These are phyloP conservation scores for Hagleromyces aurorensis DNA, from an alignment of 805 yeast species.

Conservation along the genomic window DNA sequence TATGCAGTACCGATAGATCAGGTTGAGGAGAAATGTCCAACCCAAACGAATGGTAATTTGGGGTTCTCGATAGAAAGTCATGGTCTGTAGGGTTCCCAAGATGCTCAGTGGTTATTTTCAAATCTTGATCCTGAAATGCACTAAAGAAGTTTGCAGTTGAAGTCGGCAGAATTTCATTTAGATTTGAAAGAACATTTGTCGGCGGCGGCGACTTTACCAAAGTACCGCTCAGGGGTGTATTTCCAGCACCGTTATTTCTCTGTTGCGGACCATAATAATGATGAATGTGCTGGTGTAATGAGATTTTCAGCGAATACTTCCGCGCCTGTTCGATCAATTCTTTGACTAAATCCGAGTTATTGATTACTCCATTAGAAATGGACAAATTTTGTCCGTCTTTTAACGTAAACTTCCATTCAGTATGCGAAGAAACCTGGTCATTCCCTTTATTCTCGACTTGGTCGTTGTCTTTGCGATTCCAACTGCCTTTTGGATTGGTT, in stretches of 20 bases:
- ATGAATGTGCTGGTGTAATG: conserved; percentile 81
- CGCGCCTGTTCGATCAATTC: conserved; percentile 54
- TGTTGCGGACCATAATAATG: conserved; percentile 55
- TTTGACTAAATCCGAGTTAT: conserved; percentile 46
- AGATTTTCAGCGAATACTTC: conserved; percentile 46
- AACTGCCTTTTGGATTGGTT: no score
- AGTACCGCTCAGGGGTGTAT: neutral
- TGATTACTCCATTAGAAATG: conserved; percentile 43
- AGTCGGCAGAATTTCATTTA: no score
- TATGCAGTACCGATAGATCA: conserved; percentile 3
- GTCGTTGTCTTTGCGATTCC: no score
- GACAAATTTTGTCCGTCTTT: conserved; percentile 40
- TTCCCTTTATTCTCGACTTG: no score
- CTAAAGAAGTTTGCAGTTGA: no score
- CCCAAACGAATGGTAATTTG: conserved; percentile 17
- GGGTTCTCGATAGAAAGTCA: conserved; percentile 19
- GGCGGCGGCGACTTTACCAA: no score
- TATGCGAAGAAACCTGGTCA: conserved; percentile 24
- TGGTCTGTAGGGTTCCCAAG: conserved; percentile 2
- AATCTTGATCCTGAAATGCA: no score
- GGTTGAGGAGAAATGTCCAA: conserved; percentile 13
- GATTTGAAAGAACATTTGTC: no score
- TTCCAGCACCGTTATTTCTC: conserved; percentile 7
- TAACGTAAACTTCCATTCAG: conserved; percentile 59
- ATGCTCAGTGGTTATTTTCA: no score